Percentiles rank a stretch among this genome's conserved stretches.
phyloP scores from a whole-genome alignment of 129 eudicot species.

The Cynara cardunculus region DNA sequence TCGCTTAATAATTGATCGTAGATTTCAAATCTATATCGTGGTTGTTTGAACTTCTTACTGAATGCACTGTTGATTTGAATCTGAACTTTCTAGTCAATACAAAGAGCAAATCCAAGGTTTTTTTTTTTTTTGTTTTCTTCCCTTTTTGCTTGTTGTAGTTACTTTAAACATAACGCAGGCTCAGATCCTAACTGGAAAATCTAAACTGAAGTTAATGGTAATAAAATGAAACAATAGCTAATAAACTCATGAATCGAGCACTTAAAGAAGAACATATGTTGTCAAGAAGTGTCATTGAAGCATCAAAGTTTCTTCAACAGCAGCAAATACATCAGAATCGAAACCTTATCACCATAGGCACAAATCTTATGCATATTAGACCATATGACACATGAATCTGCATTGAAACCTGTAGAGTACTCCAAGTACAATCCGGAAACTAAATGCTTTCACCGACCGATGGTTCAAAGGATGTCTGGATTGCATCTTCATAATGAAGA shows the following conservation, averaged over 20 bases:
- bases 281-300: neutral
- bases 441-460: neutral
- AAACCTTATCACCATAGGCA: neutral
- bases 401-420: neutral
- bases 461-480: constrained; percentile 2
- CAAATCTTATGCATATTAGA: neutral
- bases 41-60: constrained; percentile 13
- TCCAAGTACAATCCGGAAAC: neutral
- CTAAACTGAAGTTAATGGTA: neutral
- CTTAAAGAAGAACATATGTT: neutral
- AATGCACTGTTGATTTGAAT: constrained; percentile 24
- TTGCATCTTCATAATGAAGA: neutral
- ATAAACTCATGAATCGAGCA: neutral
- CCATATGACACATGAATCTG: neutral
- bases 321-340: neutral
- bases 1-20: neutral
- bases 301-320: neutral
- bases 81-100: constrained; percentile 4
- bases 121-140: neutral
- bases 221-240: neutral
- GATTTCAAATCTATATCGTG: constrained; percentile 14
- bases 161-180: neutral
- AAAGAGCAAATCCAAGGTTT: neutral
- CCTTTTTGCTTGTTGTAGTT: neutral
- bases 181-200: constrained; percentile 8